A percentile compares a stretch with the other conserved stretches of the same genome.
These are phyloP conservation scores for Knoxia roxburghii DNA, from an alignment of 257 asterid genomes.

Conservation along the genomic window DNA sequence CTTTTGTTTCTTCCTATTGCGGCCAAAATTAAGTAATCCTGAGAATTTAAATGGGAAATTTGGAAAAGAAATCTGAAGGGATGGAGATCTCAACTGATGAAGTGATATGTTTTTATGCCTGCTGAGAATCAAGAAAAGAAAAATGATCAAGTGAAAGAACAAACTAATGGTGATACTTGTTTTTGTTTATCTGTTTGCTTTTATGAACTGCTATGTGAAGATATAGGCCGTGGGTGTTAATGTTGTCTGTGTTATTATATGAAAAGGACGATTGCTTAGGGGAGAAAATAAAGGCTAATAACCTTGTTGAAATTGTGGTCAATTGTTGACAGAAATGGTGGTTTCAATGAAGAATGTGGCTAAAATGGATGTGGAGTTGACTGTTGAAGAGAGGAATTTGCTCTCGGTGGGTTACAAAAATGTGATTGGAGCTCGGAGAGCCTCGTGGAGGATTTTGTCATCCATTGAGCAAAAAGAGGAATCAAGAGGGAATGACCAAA, in stretches of 20 bases:
- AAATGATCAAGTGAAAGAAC: not conserved
- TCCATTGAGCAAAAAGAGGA: slow-evolving; percentile 92
- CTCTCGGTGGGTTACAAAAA: slow-evolving; percentile 90
- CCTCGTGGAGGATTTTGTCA: slow-evolving; percentile 89
- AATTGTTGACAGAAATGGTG: slow-evolving; percentile 59
- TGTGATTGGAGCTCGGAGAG: slow-evolving; percentile 80
- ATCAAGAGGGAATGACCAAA: slow-evolving; percentile 72
- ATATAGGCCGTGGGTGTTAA: not conserved
- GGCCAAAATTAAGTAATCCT: not conserved
- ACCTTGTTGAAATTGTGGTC: not conserved
- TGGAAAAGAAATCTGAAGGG: not conserved
- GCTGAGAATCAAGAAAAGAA: not conserved
- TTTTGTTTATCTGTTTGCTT: not conserved
- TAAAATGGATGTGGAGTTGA: slow-evolving; percentile 65
- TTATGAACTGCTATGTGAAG: not conserved
- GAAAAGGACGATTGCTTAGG: not conserved
- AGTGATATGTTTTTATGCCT: not conserved
- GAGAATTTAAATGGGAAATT: not conserved
- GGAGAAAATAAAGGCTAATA: not conserved
- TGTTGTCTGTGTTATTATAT: not conserved
- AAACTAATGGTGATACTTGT: not conserved
- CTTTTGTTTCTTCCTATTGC: not conserved
- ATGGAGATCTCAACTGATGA: not conserved
- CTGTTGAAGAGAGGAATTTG: slow-evolving; percentile 81
- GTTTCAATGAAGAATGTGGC: slow-evolving; percentile 80